Base-by-base conservation (phyloP, 2,329 filamentous ascomycete genomes). In the Aspergillus alliaceus region DNA sequence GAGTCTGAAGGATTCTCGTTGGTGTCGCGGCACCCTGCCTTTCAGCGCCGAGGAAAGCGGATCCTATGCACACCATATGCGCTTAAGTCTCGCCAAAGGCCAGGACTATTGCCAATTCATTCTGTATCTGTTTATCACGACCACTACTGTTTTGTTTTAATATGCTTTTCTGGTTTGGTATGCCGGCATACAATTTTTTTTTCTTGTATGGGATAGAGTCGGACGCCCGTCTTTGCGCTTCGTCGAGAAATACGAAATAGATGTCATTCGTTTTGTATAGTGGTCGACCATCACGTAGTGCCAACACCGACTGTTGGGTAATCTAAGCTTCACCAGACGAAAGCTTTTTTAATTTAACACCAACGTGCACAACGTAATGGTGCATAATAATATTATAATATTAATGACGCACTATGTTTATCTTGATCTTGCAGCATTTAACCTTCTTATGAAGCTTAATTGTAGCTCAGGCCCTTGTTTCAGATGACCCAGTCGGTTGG, bases 11-110 rank as follows among this genome's bases (percentile, higher is more conserved):
- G n/a, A 2, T n/a, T 11, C 7, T n/a, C 40, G 11, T 29, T 5
- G 3, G 40, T 27, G 3, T 11, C 3, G 15, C 32, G 14, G n/a
- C 8, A 1, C 12, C 14, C 27, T 18, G 7, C 8, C 14, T 44
- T 44, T 6, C 1, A 4, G 14, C 2, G 1, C 1, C 12, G 24
- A 29, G 8, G n/a, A 4, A 29, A n/a, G 2, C 9, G 1, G 2
- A 27, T 18, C 24, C n/a, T 44, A 24, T 5, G 11, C 24, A 18
- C 9, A 5, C 31, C 35, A 5, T 9, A 4, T 4, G 35, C 11
- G 24, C 14, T 4, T 11, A 15, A 18, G 7, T 14, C 27, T 2
- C 2, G 2, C 5, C 15, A 3, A 4, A 12, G 24, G 15, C 24
- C 15, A 4, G 15, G 15, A 18, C 15, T 5, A 27, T 44, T 11